Evolutionary conservation across 352 stramenopile genomes (phyloP).

Genomic region (Phytophthora megakarya): DNA sequence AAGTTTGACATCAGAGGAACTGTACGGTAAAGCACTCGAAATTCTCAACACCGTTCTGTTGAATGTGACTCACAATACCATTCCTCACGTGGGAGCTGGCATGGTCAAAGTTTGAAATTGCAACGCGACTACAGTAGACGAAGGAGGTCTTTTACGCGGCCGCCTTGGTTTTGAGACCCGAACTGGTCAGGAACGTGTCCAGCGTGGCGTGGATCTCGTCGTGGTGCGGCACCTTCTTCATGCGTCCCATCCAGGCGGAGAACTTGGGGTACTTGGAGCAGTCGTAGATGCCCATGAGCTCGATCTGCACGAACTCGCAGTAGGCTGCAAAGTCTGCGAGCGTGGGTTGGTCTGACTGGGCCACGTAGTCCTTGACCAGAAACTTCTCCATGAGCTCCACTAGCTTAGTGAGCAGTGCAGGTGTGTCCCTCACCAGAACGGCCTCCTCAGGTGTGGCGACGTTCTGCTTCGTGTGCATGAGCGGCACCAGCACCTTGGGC

Average conservation of each 20-base stretch:
- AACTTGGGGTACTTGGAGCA: conserved; percentile 43
- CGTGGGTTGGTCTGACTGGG: conserved; percentile 35
- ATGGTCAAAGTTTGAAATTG: background rate
- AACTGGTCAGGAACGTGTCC: background rate
- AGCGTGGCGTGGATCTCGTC: background rate
- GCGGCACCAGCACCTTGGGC: conserved; percentile 29
- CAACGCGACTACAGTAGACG: background rate
- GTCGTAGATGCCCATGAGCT: conserved; percentile 36
- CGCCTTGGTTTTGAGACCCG: background rate
- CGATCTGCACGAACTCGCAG: conserved; percentile 51
- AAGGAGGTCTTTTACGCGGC: background rate
- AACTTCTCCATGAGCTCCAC: conserved; percentile 38
- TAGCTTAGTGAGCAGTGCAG: conserved; percentile 31
- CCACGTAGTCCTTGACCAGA: conserved; percentile 40
- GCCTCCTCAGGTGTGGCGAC: conserved; percentile 28
- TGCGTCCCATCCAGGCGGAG: conserved; percentile 20
- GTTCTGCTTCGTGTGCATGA: conserved; percentile 15
- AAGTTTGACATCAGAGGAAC: no score
- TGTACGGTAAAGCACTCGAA: no score
- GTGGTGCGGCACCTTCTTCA: background rate
- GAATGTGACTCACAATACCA: no score
- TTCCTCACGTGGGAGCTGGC: no score
- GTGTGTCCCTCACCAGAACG: conserved; percentile 17
- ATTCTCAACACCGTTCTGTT: no score
- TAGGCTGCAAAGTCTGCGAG: conserved; percentile 48